These are phyloP conservation scores for Tolypocladium guangdongense DNA, from an alignment of 2,329 filamentous ascomycete species.

Conservation along the genomic window DNA sequence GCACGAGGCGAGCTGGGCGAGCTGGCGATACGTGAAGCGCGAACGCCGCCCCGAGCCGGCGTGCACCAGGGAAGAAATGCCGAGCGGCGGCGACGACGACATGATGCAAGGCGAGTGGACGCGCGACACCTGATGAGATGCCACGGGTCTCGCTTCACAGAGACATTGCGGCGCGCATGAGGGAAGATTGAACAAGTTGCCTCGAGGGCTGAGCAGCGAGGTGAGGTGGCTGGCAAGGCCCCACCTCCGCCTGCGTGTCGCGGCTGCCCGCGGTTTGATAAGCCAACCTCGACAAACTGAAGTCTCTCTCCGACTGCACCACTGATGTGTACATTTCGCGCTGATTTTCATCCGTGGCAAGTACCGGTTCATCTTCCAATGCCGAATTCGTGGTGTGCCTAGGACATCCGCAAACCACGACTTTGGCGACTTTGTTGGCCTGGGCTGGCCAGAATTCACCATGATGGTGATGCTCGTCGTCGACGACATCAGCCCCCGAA, in stretches of 20 bases:
- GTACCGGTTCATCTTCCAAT: neutral
- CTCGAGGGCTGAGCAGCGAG: neutral
- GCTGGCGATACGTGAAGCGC: conserved; percentile 74
- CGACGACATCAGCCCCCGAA: neutral
- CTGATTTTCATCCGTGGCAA: neutral
- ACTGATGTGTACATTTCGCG: neutral
- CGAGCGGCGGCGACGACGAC: conserved; percentile 2
- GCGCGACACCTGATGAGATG: neutral
- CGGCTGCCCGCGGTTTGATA: neutral
- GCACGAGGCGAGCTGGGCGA: conserved; percentile 63
- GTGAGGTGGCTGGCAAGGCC: too few species aligned
- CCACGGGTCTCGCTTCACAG: neutral
- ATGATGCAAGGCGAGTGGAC: neutral
- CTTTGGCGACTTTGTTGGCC: neutral
- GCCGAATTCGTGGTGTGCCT: too few species aligned
- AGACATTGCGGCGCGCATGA: neutral
- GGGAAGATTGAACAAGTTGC: neutral
- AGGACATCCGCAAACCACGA: neutral
- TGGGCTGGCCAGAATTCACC: neutral
- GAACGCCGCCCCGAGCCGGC: conserved; percentile 36
- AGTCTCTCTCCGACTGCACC: neutral
- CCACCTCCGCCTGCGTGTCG: too few species aligned
- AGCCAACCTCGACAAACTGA: neutral
- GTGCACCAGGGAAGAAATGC: conserved; percentile 16
- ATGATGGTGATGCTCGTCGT: too few species aligned